Evolutionary conservation across 2,329 filamentous ascomycete genomes (phyloP).

Genomic region (Catunica adiposa): DNA sequence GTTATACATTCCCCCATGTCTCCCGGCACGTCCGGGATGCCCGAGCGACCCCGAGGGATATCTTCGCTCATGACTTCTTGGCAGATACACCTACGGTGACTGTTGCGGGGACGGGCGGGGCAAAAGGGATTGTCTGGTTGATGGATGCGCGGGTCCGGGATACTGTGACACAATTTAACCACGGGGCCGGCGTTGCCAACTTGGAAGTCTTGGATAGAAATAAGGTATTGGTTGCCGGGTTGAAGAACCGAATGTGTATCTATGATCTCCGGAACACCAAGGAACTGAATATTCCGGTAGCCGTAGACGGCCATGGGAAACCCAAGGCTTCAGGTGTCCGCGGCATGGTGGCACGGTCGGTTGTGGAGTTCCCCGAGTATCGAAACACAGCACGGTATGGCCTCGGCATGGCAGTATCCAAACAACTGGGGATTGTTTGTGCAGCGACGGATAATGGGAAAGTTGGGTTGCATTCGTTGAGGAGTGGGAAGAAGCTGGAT

Average conservation of each 20-base stretch:
- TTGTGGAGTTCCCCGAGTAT: slow-evolving; percentile 33
- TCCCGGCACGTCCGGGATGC: not conserved
- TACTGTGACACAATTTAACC: slow-evolving; percentile 4
- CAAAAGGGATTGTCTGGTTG: slow-evolving; percentile 9
- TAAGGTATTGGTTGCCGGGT: slow-evolving; percentile 36
- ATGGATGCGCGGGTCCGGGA: slow-evolving; percentile 10
- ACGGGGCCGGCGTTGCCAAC: slow-evolving; percentile 5
- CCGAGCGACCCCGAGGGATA: slow-evolving; percentile 1
- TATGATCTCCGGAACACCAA: slow-evolving; percentile 38
- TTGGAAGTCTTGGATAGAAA: slow-evolving; percentile 1
- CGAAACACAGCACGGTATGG: slow-evolving; percentile 31
- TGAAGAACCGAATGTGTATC: slow-evolving; percentile 32
- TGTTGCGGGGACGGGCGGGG: slow-evolving; percentile 4
- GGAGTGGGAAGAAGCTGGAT: slow-evolving; percentile 26
- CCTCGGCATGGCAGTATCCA: slow-evolving; percentile 35
- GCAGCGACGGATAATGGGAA: slow-evolving; percentile 35
- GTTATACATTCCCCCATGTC: not conserved
- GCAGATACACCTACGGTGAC: slow-evolving; percentile 10
- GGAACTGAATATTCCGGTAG: not conserved
- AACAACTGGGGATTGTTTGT: slow-evolving; percentile 33
- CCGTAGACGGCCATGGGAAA: not conserved
- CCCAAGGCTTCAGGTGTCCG: not conserved
- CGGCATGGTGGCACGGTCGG: not conserved
- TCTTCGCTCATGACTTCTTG: slow-evolving; percentile 13
- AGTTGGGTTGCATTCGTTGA: slow-evolving; percentile 33